phyloP scores from a whole-genome alignment of 352 stramenopile genomes.

The Phytophthora tentaculata region DNA sequence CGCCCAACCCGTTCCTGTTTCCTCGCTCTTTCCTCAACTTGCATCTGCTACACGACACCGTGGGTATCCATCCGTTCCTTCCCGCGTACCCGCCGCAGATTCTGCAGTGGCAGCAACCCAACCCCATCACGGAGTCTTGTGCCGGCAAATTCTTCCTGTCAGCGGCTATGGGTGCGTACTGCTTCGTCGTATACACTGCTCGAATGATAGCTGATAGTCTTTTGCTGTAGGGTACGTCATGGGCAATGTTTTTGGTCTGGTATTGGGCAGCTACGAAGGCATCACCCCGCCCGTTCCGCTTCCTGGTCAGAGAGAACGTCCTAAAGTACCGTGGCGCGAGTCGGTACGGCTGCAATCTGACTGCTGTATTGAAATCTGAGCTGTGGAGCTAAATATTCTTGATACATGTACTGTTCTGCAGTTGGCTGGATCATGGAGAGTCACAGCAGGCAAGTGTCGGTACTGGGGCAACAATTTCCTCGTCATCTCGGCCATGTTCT shows the following conservation, averaged over 20 bases:
- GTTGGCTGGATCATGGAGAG: slow-evolving; percentile 70
- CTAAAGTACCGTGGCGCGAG: slow-evolving; percentile 81
- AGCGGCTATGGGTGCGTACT: slow-evolving; percentile 69
- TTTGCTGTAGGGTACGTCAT: slow-evolving; percentile 73
- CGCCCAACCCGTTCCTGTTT: slow-evolving; percentile 86
- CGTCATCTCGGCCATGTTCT: slow-evolving; percentile 94
- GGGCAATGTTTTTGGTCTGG: slow-evolving; percentile 79
- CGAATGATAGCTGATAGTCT: neutral
- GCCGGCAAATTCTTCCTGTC: slow-evolving; percentile 85
- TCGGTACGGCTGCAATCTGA: slow-evolving; percentile 43
- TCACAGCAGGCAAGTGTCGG: slow-evolving; percentile 77
- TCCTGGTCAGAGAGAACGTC: slow-evolving; percentile 78
- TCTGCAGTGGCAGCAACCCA: slow-evolving; percentile 69
- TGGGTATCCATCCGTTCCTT: slow-evolving; percentile 75
- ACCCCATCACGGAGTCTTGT: slow-evolving; percentile 81
- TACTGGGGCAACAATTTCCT: slow-evolving; percentile 91
- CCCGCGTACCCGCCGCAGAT: slow-evolving; percentile 72
- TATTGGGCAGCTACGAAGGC: slow-evolving; percentile 86
- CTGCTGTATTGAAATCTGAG: neutral
- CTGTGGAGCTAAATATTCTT: neutral
- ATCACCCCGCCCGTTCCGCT: slow-evolving; percentile 84
- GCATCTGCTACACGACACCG: slow-evolving; percentile 54
- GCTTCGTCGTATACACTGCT: neutral
- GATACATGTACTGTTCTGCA: slow-evolving; percentile 23
- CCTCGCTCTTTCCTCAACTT: slow-evolving; percentile 63